A percentile compares a stretch with the other conserved stretches of the same genome.
These are phyloP conservation scores for Lactarius hengduanensis DNA, from an alignment of 768 basidiomycete genomes.

Conservation along the genomic window DNA sequence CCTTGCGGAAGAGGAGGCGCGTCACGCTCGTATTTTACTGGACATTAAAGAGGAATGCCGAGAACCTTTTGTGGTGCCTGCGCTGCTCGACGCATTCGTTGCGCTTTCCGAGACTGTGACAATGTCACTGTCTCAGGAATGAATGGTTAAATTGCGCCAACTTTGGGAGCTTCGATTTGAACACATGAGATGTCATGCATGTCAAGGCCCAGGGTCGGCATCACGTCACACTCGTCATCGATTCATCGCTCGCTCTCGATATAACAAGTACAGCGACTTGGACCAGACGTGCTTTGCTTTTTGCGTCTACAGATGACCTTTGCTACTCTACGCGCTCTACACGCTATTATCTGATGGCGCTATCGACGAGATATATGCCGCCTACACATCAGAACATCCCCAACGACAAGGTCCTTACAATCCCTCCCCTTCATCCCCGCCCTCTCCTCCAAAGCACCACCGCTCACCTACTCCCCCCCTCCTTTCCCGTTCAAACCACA, in stretches of 20 bases:
- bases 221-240: conserved; percentile 4
- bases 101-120: conserved; percentile 32
- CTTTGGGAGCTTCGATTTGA: conserved; percentile 16
- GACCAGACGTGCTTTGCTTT: neutral
- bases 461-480: conserved; percentile 27
- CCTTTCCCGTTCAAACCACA: conserved; percentile 20
- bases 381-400: conserved; percentile 15
- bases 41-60: conserved; percentile 28
- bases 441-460: conserved; percentile 15
- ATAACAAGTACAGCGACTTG: neutral
- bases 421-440: conserved; percentile 5
- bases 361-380: conserved; percentile 29
- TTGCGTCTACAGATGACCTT: conserved; percentile 26
- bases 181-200: neutral
- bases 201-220: neutral
- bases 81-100: conserved; percentile 36
- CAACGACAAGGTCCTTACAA: neutral
- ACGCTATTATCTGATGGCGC: conserved; percentile 29
- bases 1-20: conserved; percentile 21
- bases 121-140: neutral
- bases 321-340: conserved; percentile 27
- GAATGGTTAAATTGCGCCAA: neutral
- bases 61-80: conserved; percentile 36
- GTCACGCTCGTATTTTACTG: conserved; percentile 20
- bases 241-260: neutral